Evolutionary conservation across 306 rosid genomes (phyloP).

Genomic region (Prunus padus): DNA sequence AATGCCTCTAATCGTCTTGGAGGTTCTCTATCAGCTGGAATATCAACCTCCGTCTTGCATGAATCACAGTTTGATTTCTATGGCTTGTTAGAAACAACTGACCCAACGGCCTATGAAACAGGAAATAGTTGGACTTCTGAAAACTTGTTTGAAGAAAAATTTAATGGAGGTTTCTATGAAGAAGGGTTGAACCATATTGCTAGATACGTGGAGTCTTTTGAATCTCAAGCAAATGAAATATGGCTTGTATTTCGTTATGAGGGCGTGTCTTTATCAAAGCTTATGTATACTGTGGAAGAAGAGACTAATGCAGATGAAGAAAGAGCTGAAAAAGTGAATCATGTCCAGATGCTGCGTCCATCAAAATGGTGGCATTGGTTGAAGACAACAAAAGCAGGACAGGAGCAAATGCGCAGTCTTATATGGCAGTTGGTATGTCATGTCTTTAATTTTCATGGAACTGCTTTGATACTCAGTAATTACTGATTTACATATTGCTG

Average conservation of each 20-base stretch:
- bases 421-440: conserved; percentile 86
- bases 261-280: conserved; percentile 82
- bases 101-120: conserved; percentile 22
- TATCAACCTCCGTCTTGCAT: conserved; percentile 46
- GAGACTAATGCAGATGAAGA: conserved; percentile 40
- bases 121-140: conserved; percentile 40
- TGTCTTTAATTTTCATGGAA: neutral
- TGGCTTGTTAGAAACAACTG: conserved; percentile 32
- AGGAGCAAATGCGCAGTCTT: conserved; percentile 76
- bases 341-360: conserved; percentile 62
- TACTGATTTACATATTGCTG: neutral
- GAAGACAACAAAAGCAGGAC: conserved; percentile 89
- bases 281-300: conserved; percentile 72
- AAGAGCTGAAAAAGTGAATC: conserved; percentile 49
- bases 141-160: conserved; percentile 38
- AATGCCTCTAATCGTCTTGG: conserved; percentile 70
- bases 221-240: conserved; percentile 83
- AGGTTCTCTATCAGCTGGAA: conserved; percentile 48
- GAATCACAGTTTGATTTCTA: conserved; percentile 37
- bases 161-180: conserved; percentile 47
- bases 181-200: conserved; percentile 92
- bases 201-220: conserved; percentile 90
- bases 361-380: conserved; percentile 99
- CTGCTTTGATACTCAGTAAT: neutral
- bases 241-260: conserved; percentile 91